A percentile compares a stretch with the other conserved stretches of the same genome.
phyloP scores from a whole-genome alignment of 2,329 filamentous ascomycete species.

The Pezicula carpinea region DNA sequence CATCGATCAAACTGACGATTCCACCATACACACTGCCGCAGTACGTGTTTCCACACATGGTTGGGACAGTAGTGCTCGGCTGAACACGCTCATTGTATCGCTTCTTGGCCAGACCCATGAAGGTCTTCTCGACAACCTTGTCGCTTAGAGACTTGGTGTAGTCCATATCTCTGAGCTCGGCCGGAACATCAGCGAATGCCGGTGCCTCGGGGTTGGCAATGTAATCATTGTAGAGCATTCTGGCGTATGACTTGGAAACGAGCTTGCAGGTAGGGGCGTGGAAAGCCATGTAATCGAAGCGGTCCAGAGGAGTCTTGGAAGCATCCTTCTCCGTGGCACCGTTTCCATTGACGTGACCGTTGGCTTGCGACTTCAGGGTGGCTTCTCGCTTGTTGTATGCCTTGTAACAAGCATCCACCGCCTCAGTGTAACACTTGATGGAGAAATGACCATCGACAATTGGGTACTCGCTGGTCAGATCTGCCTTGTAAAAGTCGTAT shows the following conservation, averaged over 20 bases:
- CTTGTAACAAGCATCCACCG: slow-evolving; percentile 76
- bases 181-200: slow-evolving; percentile 68
- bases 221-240: slow-evolving; percentile 83
- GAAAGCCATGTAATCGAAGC: slow-evolving; percentile 81
- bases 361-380: slow-evolving; percentile 48
- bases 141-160: slow-evolving; percentile 76
- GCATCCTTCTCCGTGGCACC: slow-evolving; percentile 22
- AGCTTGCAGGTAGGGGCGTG: slow-evolving; percentile 85
- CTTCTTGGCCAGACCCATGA: slow-evolving; percentile 82
- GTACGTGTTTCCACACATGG: slow-evolving; percentile 66
- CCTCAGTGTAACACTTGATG: slow-evolving; percentile 74
- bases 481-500: slow-evolving; percentile 90
- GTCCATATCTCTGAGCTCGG: slow-evolving; percentile 72
- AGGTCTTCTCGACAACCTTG: slow-evolving; percentile 81
- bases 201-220: slow-evolving; percentile 62
- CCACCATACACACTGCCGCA: slow-evolving; percentile 55
- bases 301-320: slow-evolving; percentile 63
- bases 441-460: slow-evolving; percentile 83
- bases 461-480: slow-evolving; percentile 82
- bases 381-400: slow-evolving; percentile 73
- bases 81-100: slow-evolving; percentile 73
- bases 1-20: slow-evolving; percentile 48
- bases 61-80: slow-evolving; percentile 70
- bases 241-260: slow-evolving; percentile 79
- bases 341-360: slow-evolving; percentile 46